A percentile compares a stretch with the other conserved stretches of the same genome.
Evolutionary conservation across 2,329 filamentous ascomycete genomes (phyloP).

Genomic region (Colletotrichum noveboracense): DNA sequence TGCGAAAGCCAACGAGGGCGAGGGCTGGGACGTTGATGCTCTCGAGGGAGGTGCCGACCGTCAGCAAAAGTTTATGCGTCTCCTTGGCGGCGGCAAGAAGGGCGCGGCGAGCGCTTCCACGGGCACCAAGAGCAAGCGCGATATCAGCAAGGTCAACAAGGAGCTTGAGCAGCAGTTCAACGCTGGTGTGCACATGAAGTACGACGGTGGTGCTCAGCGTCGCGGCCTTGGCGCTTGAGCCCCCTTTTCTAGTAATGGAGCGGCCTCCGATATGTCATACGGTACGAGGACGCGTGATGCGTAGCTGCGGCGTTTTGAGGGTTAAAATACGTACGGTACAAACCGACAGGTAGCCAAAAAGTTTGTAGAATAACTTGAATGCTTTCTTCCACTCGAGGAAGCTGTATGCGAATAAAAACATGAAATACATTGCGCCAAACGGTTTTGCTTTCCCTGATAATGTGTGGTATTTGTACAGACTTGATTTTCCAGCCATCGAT

Average conservation of each 20-base stretch:
- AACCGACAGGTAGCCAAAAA: background rate
- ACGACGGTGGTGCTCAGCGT: constrained; percentile 52
- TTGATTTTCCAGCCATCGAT: background rate
- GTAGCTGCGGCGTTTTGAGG: constrained; percentile 1
- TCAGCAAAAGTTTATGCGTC: constrained; percentile 61
- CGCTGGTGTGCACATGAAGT: constrained; percentile 60
- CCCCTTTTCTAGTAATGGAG: background rate
- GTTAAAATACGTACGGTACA: background rate
- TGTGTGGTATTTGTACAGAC: constrained; percentile 9
- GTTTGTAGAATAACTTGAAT: constrained; percentile 8
- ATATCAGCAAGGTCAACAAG: constrained; percentile 45
- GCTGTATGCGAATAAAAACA: background rate
- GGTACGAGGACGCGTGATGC: background rate
- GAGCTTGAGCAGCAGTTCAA: constrained; percentile 65
- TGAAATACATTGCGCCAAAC: constrained; percentile 3
- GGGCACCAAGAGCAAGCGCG: constrained; percentile 30
- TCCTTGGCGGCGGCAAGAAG: constrained; percentile 58
- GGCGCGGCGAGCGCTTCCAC: constrained; percentile 28
- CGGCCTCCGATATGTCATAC: constrained; percentile 1
- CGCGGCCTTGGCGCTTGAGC: constrained; percentile 56
- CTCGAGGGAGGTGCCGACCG: constrained; percentile 56
- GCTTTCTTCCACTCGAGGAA: background rate
- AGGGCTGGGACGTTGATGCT: constrained; percentile 58
- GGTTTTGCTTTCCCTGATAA: constrained; percentile 5
- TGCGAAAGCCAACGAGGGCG: constrained; percentile 29